Percentiles rank a stretch among this genome's conserved stretches.
phyloP scores from a whole-genome alignment of 176 grass and related monocot genomes.

The Avena eriantha region DNA sequence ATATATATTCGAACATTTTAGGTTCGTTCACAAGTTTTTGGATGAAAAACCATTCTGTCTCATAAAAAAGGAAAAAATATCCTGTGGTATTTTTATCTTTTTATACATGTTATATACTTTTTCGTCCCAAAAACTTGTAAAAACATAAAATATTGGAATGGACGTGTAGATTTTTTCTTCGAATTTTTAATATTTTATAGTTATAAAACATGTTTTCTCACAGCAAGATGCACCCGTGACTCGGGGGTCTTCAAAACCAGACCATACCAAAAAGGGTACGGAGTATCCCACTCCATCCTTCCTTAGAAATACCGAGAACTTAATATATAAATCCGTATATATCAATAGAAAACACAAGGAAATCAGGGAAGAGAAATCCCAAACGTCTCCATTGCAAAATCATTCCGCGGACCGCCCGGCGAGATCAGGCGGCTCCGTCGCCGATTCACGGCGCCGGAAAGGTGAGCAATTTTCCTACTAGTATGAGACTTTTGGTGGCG shows the following conservation, averaged over 20 bases:
- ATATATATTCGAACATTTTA: too few species aligned
- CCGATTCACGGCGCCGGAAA: slow-evolving; percentile 16
- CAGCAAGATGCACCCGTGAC: too few species aligned
- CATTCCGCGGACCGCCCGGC: slow-evolving; percentile 10
- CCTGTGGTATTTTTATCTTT: too few species aligned
- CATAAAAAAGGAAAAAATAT: too few species aligned
- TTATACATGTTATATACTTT: too few species aligned
- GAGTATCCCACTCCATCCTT: neutral
- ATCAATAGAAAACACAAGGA: neutral
- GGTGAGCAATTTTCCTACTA: neutral
- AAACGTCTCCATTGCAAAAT: neutral
- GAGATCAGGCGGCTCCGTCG: slow-evolving; percentile 25
- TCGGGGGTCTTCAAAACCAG: neutral
- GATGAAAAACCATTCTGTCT: too few species aligned
- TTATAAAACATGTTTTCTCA: too few species aligned
- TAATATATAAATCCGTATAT: neutral
- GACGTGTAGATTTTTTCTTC: too few species aligned
- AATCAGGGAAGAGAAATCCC: neutral
- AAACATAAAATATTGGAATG: too few species aligned
- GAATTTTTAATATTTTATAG: too few species aligned
- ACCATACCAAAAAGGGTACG: neutral
- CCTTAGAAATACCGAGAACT: neutral
- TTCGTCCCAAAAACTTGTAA: too few species aligned
- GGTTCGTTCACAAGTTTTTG: too few species aligned
- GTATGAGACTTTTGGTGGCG: neutral